Conservation (phyloP, 208 protist genomes). For the Wallacemonas sp. region DNA sequence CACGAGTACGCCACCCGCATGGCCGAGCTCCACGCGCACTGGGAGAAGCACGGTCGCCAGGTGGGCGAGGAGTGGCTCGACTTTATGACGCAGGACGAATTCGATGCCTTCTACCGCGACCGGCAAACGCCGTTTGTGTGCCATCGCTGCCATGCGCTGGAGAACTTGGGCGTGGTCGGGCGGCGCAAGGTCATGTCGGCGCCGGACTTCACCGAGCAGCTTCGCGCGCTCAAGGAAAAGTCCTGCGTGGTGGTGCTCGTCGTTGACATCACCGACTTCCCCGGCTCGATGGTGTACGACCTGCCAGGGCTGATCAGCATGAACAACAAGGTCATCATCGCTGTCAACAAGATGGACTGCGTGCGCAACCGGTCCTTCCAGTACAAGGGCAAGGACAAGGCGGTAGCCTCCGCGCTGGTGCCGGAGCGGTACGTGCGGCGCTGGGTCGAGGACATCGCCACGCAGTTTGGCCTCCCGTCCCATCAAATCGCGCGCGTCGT, state of each 20-base stretch:
- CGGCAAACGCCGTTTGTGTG: conserved; percentile 73
- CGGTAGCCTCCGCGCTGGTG: conserved; percentile 66
- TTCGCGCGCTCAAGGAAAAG: conserved; percentile 80
- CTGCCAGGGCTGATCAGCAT: conserved; percentile 90
- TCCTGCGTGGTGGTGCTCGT: conserved; percentile 87
- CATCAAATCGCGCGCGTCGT: conserved; percentile 79
- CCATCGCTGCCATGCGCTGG: conserved; percentile 86
- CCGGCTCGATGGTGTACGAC: conserved; percentile 90
- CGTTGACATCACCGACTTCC: conserved; percentile 92
- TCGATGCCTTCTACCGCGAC: conserved; percentile 88
- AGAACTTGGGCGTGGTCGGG: conserved; percentile 82
- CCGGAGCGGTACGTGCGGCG: conserved; percentile 70
- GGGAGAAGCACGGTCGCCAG: conserved; percentile 87
- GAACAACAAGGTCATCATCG: conserved; percentile 93
- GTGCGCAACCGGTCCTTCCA: conserved; percentile 82
- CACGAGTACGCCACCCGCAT: conserved; percentile 88
- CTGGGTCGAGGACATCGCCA: conserved; percentile 86
- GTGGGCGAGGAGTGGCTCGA: conserved; percentile 93
- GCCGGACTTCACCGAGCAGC: conserved; percentile 88
- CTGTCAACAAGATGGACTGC: conserved; percentile 93
- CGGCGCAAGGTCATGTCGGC: conserved; percentile 87
- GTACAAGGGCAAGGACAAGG: conserved; percentile 78
- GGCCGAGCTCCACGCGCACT: conserved; percentile 88
- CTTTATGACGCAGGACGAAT: conserved; percentile 94
- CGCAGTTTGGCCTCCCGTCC: conserved; percentile 75